A percentile compares a stretch with the other conserved stretches of the same genome.
phyloP scores from a whole-genome alignment of 805 yeast genomes.

The Pichia sporocuriosa region DNA sequence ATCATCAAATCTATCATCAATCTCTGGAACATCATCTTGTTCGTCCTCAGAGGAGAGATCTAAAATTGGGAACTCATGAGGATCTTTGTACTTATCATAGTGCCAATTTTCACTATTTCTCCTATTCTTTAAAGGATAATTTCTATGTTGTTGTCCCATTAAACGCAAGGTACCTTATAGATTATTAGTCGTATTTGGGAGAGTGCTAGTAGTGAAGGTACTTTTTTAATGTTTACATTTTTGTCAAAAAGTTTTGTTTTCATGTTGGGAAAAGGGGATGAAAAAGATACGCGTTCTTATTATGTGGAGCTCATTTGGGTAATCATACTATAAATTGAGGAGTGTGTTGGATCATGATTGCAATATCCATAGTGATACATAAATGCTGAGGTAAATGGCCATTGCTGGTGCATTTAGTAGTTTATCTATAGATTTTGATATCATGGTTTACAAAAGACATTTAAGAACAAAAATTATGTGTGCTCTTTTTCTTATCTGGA shows the following conservation, averaged over 20 bases:
- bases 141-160: background rate
- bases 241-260: background rate
- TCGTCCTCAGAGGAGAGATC: constrained; percentile 5
- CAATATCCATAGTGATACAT: no score
- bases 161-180: background rate
- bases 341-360: no score
- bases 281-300: no score
- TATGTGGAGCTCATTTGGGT: no score
- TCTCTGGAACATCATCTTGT: background rate
- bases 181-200: background rate
- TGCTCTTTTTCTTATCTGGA: background rate
- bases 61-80: constrained; percentile 11
- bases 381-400: no score
- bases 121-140: background rate
- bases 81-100: constrained; percentile 10
- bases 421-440: no score
- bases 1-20: background rate
- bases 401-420: no score
- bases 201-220: background rate
- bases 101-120: constrained; percentile 9
- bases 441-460: no score
- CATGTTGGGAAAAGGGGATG: no score
- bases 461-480: no score
- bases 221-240: background rate
- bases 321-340: no score